Percentiles rank a stretch among this genome's conserved stretches.
Evolutionary conservation across 2,329 filamentous ascomycete genomes (phyloP).

Genomic region (Neoscytalidium dimidiatum): DNA sequence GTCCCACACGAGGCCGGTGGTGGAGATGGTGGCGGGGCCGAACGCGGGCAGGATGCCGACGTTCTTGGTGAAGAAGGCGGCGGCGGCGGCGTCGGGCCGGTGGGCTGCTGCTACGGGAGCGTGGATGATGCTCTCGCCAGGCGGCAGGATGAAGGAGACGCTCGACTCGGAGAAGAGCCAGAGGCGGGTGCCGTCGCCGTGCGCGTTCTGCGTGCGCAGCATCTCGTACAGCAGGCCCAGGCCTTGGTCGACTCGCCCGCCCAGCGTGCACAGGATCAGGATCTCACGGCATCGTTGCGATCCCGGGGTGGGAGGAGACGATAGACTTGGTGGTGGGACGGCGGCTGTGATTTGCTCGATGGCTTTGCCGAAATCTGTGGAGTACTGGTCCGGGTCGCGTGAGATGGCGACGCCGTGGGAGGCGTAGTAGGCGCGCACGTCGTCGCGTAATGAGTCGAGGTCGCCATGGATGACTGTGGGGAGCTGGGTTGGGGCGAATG

Average conservation of each 20-base stretch:
- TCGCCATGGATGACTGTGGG: conserved; percentile 78
- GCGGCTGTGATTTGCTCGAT: conserved; percentile 59
- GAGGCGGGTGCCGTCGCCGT: conserved; percentile 53
- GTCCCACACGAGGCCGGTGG: conserved; percentile 86
- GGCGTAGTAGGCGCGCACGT: conserved; percentile 68
- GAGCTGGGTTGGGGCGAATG: conserved; percentile 25
- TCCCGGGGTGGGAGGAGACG: conserved; percentile 30
- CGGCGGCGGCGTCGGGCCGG: too few relatives aligned
- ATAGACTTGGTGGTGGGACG: conserved; percentile 37
- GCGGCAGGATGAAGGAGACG: conserved; percentile 77
- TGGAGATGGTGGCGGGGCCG: conserved; percentile 76
- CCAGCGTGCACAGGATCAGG: conserved; percentile 81
- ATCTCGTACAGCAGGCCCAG: conserved; percentile 87
- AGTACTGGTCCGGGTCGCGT: conserved; percentile 76
- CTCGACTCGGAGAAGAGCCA: conserved; percentile 82
- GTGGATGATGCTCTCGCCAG: conserved; percentile 67
- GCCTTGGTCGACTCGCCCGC: conserved; percentile 89
- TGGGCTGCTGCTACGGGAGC: conserved; percentile 51
- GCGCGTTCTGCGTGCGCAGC: conserved; percentile 52
- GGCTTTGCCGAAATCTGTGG: conserved; percentile 87
- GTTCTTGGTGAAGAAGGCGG: conserved; percentile 70
- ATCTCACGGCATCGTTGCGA: conserved; percentile 51
- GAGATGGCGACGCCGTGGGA: conserved; percentile 52
- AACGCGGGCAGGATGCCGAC: conserved; percentile 85
- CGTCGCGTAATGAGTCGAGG: conserved; percentile 75